A percentile compares a stretch with the other conserved stretches of the same genome.
These are phyloP conservation scores for Glarea lozoyensis DNA, from an alignment of 495 filamentous ascomycete genomes.

Conservation along the genomic window DNA sequence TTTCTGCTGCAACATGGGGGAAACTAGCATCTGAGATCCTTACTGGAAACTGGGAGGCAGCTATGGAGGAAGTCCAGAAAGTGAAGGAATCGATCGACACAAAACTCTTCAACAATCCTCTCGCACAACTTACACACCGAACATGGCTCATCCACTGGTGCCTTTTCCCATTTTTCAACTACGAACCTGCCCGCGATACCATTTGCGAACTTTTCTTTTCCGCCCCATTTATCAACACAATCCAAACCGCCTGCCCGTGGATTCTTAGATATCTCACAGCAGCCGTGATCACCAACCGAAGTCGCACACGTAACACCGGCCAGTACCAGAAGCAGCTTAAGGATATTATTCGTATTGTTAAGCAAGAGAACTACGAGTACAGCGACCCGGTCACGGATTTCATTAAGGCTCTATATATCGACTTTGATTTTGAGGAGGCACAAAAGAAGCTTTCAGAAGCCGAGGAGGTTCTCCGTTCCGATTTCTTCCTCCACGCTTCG, in stretches of 20 bases:
- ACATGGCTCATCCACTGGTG: conserved; percentile 98
- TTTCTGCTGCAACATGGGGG: conserved; percentile 90
- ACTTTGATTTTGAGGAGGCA: conserved; percentile 98
- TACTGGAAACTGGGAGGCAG: conserved; percentile 83
- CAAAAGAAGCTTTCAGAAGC: conserved; percentile 86
- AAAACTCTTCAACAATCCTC: conserved; percentile 87
- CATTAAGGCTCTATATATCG: conserved; percentile 89
- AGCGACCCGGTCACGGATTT: conserved; percentile 92
- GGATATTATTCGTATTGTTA: conserved; percentile 86
- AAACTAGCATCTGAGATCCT: conserved; percentile 92
- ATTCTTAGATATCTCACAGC: conserved; percentile 89
- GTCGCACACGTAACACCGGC: conserved; percentile 68
- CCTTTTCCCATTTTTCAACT: conserved; percentile 98
- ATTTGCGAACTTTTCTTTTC: conserved; percentile 96
- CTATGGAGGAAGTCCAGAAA: conserved; percentile 92
- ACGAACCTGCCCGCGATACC: conserved; percentile 80
- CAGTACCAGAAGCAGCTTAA: conserved; percentile 97
- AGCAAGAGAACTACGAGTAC: conserved; percentile 97
- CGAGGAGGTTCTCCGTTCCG: conserved; percentile 81
- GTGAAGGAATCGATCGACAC: conserved; percentile 88
- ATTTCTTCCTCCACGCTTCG: conserved; percentile 87
- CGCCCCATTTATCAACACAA: conserved; percentile 94
- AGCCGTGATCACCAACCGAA: conserved; percentile 92
- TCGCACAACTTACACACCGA: conserved; percentile 88
- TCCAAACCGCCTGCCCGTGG: conserved; percentile 96